phyloP scores from a whole-genome alignment of 139 green algal genomes.

The Chlorella sp. region DNA sequence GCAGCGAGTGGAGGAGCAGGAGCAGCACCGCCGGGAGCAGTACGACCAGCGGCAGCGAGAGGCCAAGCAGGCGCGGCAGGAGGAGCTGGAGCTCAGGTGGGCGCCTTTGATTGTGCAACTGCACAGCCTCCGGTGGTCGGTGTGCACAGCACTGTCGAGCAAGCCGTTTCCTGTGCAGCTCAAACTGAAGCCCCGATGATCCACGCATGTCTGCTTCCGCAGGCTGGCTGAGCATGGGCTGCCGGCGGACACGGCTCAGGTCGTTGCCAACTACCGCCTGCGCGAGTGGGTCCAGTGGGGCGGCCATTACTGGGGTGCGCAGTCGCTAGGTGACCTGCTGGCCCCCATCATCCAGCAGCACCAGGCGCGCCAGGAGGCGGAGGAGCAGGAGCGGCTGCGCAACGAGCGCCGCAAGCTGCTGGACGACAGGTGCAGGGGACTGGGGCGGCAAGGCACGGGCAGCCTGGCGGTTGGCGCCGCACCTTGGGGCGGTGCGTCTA shows the following conservation, averaged over 20 bases:
- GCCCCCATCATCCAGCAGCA: neutral
- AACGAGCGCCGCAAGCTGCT: neutral
- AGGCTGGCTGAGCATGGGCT: neutral
- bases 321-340: neutral
- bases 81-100: conserved; percentile 1
- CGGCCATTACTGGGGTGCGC: neutral
- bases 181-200: too few species aligned
- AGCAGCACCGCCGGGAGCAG: neutral
- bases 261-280: neutral
- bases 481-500: neutral
- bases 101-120: too few species aligned
- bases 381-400: neutral
- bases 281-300: neutral
- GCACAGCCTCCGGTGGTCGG: too few species aligned
- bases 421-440: conserved; percentile 2
- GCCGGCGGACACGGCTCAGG: neutral
- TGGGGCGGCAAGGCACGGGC: neutral
- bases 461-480: neutral
- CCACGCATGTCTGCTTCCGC: neutral
- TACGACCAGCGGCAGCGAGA: neutral
- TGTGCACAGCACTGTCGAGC: neutral
- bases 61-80: neutral
- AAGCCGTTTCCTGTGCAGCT: neutral
- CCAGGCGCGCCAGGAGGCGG: neutral
- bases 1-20: neutral